Percentiles rank a stretch among this genome's conserved stretches.
These are phyloP conservation scores for Talaromyces sp. DNA, from an alignment of 2,329 filamentous ascomycete genomes.

Conservation along the genomic window DNA sequence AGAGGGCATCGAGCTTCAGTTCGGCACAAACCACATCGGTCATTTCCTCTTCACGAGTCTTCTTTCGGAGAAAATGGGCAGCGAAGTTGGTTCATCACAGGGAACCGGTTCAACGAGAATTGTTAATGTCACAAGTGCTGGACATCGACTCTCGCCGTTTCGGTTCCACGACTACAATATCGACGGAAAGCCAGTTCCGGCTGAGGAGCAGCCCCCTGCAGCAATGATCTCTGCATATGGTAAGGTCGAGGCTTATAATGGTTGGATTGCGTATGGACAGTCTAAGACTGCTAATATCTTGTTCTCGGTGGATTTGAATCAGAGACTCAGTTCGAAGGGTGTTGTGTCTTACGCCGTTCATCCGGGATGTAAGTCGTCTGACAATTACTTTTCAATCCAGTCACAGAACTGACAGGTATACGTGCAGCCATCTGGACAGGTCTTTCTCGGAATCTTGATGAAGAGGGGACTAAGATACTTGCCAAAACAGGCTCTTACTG, in stretches of 20 bases:
- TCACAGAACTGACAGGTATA: conserved; percentile 8
- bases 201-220: conserved; percentile 17
- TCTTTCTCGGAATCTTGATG: conserved; percentile 22
- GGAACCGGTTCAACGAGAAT: conserved; percentile 20
- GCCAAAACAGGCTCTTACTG: conserved; percentile 26
- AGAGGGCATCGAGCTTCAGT: conserved; percentile 32
- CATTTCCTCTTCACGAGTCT: conserved; percentile 29
- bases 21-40: conserved; percentile 36
- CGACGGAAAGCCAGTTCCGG: conserved; percentile 19
- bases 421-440: conserved; percentile 27
- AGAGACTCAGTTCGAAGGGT: conserved; percentile 25
- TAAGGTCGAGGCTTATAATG: conserved; percentile 15
- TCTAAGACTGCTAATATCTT: conserved; percentile 43
- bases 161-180: conserved; percentile 31
- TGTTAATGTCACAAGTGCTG: conserved; percentile 25
- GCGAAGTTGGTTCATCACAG: conserved; percentile 18
- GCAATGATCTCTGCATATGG: conserved; percentile 10
- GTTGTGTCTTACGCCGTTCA: conserved; percentile 40
- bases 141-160: conserved; percentile 28
- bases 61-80: background rate
- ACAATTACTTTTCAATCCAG: background rate
- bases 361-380: conserved; percentile 31
- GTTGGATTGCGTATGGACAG: conserved; percentile 35
- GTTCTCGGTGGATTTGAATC: conserved; percentile 38
- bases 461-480: conserved; percentile 24